Conservation (phyloP, 768 basidiomycete species). For the Lepiota subincarnata region DNA sequence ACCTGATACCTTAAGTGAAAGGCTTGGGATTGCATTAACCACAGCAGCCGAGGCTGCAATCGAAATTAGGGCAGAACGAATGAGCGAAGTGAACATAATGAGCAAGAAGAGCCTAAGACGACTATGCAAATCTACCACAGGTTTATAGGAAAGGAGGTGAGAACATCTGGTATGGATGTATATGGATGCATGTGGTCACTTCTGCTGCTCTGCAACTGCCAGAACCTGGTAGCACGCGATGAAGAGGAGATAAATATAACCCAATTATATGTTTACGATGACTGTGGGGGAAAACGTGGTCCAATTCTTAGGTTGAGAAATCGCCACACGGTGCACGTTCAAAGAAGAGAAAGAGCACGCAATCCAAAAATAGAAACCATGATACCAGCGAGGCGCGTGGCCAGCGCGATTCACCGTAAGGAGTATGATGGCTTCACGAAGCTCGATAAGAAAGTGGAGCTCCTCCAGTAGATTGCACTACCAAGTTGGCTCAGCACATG, state of each 20-base stretch:
- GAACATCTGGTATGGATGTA: background rate
- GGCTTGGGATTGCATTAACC: conserved; percentile 5
- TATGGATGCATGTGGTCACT: background rate
- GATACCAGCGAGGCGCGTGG: background rate
- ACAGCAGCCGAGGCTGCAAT: conserved; percentile 1
- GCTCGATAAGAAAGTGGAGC: background rate
- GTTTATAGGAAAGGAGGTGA: background rate
- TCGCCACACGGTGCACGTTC: background rate
- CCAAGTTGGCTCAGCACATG: no score
- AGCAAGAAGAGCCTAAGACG: background rate
- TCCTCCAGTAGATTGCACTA: no score
- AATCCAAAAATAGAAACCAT: background rate
- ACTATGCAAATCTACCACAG: background rate
- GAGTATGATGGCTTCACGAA: background rate
- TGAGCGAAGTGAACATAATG: conserved; percentile 5
- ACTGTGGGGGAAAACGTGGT: background rate
- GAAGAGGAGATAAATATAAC: no score
- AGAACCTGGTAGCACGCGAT: background rate
- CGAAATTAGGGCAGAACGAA: conserved; percentile 4
- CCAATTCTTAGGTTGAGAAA: background rate
- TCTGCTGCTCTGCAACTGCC: background rate
- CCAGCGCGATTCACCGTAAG: background rate
- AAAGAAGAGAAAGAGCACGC: background rate
- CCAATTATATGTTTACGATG: no score
- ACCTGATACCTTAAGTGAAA: conserved; percentile 8